Base-by-base conservation (phyloP, 2,329 filamentous ascomycete species). In the Sarocladium strictum region DNA sequence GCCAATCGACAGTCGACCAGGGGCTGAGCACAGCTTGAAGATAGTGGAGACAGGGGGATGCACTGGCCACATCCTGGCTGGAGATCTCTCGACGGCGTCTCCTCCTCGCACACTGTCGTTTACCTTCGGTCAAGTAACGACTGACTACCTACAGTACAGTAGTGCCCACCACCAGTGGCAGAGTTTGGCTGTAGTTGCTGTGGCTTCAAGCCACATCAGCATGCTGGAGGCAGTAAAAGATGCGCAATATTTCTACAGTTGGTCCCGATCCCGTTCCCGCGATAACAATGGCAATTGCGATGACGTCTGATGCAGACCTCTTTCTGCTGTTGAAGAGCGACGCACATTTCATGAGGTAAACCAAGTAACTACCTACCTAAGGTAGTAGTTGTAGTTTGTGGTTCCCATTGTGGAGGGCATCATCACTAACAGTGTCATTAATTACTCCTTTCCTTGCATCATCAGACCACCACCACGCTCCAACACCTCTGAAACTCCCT, bases 1-100 rank as follows among this genome's bases (percentile, higher is more conserved):
- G 50, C 50, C 50, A 53, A 53, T 53, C 33, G 17, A 19, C 17
- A 40, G n/a, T 23, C 12, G n/a, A n/a, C n/a, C n/a, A n/a, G 17
- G 27, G 27, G 23, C 14, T 27, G 27, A 17, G 6, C 47, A 12
- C 23, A n/a, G n/a, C n/a, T n/a, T 35, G 47, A 15, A 29, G 5
- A 15, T 24, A 32, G 26, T 10, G 24, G n/a, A 23, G 6, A 24
- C 15, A 33, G 47, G 47, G 26, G 26, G 27, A 27, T n/a, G 47
- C 27, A 51, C 27, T 33, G 27, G 47, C 27, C 47, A 10, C 27
- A 51, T 51, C 47, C 47, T 51, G 47, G 47, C 29, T 35, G 47
- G 27, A 51, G 47, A 51, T 51, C 47, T 17, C 47, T 43, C 38
- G 23, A 43, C 38, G 23, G n/a, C 12, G 12, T 15, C n/a, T 17